Evolutionary conservation across 2,329 filamentous ascomycete genomes (phyloP).

Genomic region (Emergomyces africanus): DNA sequence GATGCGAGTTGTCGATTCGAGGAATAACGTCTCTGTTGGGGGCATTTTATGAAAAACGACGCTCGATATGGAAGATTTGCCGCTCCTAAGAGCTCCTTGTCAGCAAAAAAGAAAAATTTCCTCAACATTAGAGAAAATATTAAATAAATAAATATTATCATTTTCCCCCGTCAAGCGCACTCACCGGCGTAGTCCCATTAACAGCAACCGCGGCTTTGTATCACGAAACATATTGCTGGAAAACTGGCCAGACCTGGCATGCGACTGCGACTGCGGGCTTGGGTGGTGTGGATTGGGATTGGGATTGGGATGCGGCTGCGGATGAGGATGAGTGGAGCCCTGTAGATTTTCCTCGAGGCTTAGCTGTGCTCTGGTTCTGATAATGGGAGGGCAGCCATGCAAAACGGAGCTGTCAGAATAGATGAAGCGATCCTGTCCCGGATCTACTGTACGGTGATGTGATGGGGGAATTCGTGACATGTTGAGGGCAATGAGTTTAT

Average conservation of each 20-base stretch:
- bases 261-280: slow-evolving; percentile 13
- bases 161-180: slow-evolving; percentile 13
- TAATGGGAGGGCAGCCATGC: slow-evolving; percentile 12
- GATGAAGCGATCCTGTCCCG: slow-evolving; percentile 10
- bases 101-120: not conserved
- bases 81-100: slow-evolving; percentile 51
- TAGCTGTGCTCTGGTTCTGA: slow-evolving; percentile 23
- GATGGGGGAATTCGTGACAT: not conserved
- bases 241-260: slow-evolving; percentile 17
- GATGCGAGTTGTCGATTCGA: slow-evolving; percentile 88
- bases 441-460: slow-evolving; percentile 2
- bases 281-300: slow-evolving; percentile 5
- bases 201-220: slow-evolving; percentile 68
- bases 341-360: slow-evolving; percentile 24
- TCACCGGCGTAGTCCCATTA: slow-evolving; percentile 94
- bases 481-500: not conserved
- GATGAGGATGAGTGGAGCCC: slow-evolving; percentile 16
- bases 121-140: not conserved
- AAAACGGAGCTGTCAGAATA: slow-evolving; percentile 10
- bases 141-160: too few relatives aligned
- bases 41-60: slow-evolving; percentile 99
- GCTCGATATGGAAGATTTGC: slow-evolving; percentile 95
- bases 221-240: slow-evolving; percentile 36
- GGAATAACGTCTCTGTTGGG: slow-evolving; percentile 86
- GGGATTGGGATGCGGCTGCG: slow-evolving; percentile 17